Base-by-base conservation (phyloP, 108 stramenopile genomes). In the Discostella stelligeroides region DNA sequence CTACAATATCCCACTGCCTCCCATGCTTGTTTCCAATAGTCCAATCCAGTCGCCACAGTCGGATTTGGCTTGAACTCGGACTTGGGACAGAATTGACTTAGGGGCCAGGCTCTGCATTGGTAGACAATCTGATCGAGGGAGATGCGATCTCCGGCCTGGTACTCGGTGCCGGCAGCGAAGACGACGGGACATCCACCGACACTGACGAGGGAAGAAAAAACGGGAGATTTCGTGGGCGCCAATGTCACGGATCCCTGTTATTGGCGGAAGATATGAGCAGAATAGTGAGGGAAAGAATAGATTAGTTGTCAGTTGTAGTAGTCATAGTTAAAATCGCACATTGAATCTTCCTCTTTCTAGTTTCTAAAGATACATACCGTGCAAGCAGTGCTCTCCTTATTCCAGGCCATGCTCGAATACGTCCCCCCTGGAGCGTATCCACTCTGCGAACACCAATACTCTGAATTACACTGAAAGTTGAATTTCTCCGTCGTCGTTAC, bases 51-150 rank as follows among this genome's bases (percentile, higher is more conserved):
- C n/a, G n/a, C n/a, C n/a, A n/a, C n/a, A n/a, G n/a, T 11, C 12
- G 14, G 1, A 12, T 29, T 29, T 5, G 63, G 63, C 28, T 64
- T 25, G 34, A 30, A 50, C 2, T 17, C 63, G 2, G 0, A 0
- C 9, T 21, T n/a, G 30, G 49, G n/a, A 20, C 63, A 64, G 63
- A 37, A 45, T 0, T 15, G 47, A 24, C 42, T 30, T 15, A n/a
- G 9, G 14, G 63, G 63, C 47, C 20, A 51, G 2, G 27, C 27
- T 3, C 50, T 64, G 63, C 63, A 64, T 50, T 38, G 30, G 30
- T 50, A 64, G 47, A 64, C 63, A 9, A 50, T 28, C 0, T 6
- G 1, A 13, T 37, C 18, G 9, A 29, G 17, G 47, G 47, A 37
- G 5, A 64, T 48, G 12, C 17, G 9, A 17, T 49, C 47, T 3